phyloP scores from a whole-genome alignment of 805 yeast genomes.

The Yarrowia sp. region DNA sequence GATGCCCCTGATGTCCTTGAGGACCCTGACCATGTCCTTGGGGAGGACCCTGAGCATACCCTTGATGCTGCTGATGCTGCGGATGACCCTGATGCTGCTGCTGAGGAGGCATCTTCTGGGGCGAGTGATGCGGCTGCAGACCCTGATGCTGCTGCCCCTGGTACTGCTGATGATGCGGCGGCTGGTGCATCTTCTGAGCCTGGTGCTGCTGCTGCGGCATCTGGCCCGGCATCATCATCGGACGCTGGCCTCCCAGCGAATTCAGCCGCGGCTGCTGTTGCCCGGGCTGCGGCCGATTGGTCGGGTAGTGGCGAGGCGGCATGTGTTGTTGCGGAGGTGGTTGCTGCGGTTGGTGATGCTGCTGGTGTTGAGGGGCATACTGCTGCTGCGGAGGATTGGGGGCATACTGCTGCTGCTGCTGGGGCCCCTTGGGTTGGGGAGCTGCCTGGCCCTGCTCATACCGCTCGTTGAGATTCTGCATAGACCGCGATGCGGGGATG shows the following conservation, averaged over 20 bases:
- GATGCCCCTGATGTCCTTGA: no score
- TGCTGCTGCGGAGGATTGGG: constrained; percentile 1
- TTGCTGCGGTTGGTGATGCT: not conserved
- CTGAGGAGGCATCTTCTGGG: not conserved
- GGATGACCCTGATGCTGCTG: not conserved
- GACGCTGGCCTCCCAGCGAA: not conserved
- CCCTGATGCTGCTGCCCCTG: not conserved
- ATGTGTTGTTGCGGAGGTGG: constrained; percentile 23
- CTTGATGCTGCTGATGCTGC: constrained; percentile 14
- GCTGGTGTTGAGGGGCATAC: not conserved
- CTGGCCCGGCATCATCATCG: not conserved
- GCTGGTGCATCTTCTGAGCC: not conserved
- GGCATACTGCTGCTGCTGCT: not conserved
- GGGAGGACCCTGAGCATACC: not conserved
- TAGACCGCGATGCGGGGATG: constrained; percentile 16
- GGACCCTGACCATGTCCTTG: no score
- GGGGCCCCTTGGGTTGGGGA: not conserved
- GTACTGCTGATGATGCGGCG: not conserved
- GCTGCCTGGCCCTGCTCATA: constrained; percentile 6
- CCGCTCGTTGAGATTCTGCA: constrained; percentile 17
- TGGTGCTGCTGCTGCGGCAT: not conserved
- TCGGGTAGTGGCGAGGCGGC: constrained; percentile 20
- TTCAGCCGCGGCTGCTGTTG: not conserved
- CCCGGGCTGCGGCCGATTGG: constrained; percentile 14
- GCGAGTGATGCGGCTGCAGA: not conserved